phyloP scores from a whole-genome alignment of 2,329 filamentous ascomycete species.

The Phyllosticta capitalensis region DNA sequence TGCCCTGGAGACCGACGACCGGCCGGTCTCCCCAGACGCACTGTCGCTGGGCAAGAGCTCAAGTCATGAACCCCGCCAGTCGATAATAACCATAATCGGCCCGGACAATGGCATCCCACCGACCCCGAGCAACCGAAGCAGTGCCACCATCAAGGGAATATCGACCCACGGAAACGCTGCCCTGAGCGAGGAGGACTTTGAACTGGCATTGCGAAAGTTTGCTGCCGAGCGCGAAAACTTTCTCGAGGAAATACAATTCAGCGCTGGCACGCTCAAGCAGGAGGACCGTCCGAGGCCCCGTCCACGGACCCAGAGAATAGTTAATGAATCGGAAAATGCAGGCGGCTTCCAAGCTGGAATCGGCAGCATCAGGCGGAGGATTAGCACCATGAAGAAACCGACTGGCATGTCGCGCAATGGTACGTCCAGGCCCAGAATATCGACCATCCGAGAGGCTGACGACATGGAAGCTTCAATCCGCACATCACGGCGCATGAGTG shows the following conservation, averaged over 20 bases:
- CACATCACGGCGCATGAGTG: conserved; percentile 81
- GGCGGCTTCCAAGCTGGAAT: conserved; percentile 50
- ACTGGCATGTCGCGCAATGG: conserved; percentile 64
- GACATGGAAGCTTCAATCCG: conserved; percentile 52
- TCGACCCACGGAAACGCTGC: conserved; percentile 30
- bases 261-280: conserved; percentile 60
- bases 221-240: conserved; percentile 92
- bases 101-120: conserved; percentile 30
- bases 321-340: conserved; percentile 53
- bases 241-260: conserved; percentile 82
- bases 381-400: conserved; percentile 95
- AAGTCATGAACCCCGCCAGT: conserved; percentile 41
- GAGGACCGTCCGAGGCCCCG: conserved; percentile 52
- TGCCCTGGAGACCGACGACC: conserved; percentile 41
- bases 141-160: conserved; percentile 49
- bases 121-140: conserved; percentile 54
- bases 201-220: conserved; percentile 86
- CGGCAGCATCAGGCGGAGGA: conserved; percentile 82
- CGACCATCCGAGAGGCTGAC: neutral
- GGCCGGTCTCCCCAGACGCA: conserved; percentile 36
- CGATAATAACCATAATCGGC: conserved; percentile 40
- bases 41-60: conserved; percentile 30
- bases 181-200: conserved; percentile 76
- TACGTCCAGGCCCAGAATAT: conserved; percentile 29
- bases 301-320: conserved; percentile 72